phyloP scores from a whole-genome alignment of 192 early-diverging fungal genomes.

The Endogone sp. region DNA sequence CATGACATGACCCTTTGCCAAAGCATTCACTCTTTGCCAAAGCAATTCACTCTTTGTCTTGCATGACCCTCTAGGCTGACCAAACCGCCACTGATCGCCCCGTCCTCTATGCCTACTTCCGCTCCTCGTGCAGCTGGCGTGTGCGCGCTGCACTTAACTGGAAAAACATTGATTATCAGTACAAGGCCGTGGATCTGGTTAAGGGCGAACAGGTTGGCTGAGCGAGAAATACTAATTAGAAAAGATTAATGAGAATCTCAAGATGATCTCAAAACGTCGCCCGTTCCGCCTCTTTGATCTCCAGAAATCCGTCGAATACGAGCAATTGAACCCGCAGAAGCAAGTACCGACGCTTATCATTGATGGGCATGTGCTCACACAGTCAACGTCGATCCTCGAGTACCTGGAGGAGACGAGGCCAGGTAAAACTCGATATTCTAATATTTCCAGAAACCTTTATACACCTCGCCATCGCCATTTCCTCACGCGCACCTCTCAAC shows the following conservation, averaged over 20 bases:
- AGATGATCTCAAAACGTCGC: not conserved
- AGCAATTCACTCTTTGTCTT: not conserved
- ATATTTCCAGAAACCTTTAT: too few species aligned
- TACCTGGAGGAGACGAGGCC: conserved; percentile 81
- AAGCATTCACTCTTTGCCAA: not conserved
- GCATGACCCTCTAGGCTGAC: too few species aligned
- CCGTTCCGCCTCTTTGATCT: not conserved
- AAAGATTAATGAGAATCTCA: not conserved
- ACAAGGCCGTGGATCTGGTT: conserved; percentile 61
- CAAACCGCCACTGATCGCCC: too few species aligned
- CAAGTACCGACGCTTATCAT: conserved; percentile 67
- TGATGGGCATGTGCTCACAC: conserved; percentile 46
- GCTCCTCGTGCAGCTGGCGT: conserved; percentile 72
- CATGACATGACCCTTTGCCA: not conserved
- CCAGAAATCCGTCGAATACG: conserved; percentile 51
- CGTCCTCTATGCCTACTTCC: conserved; percentile 73
- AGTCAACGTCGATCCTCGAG: conserved; percentile 84
- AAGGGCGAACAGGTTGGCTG: conserved; percentile 65
- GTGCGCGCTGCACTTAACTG: conserved; percentile 69
- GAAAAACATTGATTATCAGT: conserved; percentile 75
- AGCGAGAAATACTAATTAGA: not conserved
- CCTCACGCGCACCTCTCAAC: not conserved
- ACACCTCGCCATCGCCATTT: too few species aligned
- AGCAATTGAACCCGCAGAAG: conserved; percentile 59
- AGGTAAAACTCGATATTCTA: conserved; percentile 20